Evolutionary conservation across 2,329 filamentous ascomycete species (phyloP), one percentile per base, ranked within the genome.

Genomic region (Fusarium tuaranense): DNA sequence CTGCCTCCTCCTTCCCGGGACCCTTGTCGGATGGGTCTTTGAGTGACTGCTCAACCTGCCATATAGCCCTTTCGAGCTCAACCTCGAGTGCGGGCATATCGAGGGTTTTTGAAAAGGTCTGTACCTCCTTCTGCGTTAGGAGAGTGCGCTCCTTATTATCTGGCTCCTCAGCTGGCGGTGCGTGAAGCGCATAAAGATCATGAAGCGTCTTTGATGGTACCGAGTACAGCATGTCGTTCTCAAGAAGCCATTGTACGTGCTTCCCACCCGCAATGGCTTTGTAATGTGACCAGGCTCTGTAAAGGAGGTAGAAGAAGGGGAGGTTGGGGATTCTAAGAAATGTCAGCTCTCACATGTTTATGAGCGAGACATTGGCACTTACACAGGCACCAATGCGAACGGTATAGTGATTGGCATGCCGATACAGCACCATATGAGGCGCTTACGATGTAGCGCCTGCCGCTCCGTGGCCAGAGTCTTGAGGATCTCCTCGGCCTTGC

Each of bases 281-380:
- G 91, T 94, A 97, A 83, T 98, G 95, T 22, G 94, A 97, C 93
- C 94, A 98, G 30, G 95, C 93, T 74, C 97, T 90, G 85, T 97
- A 99, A 20, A 90, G 91, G 46, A 98, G 89, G 83, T 98, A 99
- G 87, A 98, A 98, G 87, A 98, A 98, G 20, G 97, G 97, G 14
- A 99, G 87, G 81, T 99, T 98, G 39, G 96, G 95, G 73, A 98
- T 89, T 72, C 94, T 97, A 76, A 13, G 22, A 27, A 34, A 9
- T 14, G 14, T 51, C 53, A 55, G 48, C 48, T 68, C 30, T 58
- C 63, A 22, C 32, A 25, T 34, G 32, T 34, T 51, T 38, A 27
- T 63, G 18, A 32, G 60, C 20, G 14, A 46, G 22, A 48, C 22
- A 34, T 12, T 27, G 14, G n/a, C 41, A 86, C 94, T 84, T 89